A percentile compares a stretch with the other conserved stretches of the same genome.
These are phyloP conservation scores for Psophocarpus tetragonolobus DNA, from an alignment of 306 rosid species.

Conservation along the genomic window DNA sequence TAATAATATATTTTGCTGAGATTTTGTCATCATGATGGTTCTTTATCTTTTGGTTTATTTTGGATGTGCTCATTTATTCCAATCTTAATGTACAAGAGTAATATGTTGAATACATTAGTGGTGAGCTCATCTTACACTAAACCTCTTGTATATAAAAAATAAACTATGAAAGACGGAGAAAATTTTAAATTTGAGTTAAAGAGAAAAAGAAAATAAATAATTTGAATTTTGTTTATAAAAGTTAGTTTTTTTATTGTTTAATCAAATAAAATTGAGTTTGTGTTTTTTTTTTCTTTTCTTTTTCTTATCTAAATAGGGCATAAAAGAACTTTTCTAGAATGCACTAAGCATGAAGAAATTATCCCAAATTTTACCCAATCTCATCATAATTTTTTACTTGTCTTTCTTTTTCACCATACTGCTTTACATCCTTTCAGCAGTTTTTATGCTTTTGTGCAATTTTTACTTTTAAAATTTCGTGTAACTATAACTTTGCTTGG, in stretches of 20 bases:
- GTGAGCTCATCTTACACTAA: not conserved
- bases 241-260: not conserved
- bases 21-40: not conserved
- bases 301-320: not conserved
- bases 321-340: not conserved
- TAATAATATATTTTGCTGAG: constrained; percentile 25
- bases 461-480: not conserved
- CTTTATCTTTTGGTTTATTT: constrained; percentile 29
- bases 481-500: not conserved
- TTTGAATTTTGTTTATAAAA: not conserved
- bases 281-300: not conserved
- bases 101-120: not conserved
- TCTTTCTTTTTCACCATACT: not conserved
- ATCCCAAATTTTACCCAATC: not conserved
- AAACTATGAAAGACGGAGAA: not conserved
- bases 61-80: constrained; percentile 28
- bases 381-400: not conserved
- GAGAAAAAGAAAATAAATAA: not conserved
- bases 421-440: not conserved
- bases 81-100: constrained; percentile 17
- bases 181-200: not conserved
- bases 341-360: not conserved
- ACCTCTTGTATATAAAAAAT: not conserved
- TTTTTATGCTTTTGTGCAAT: not conserved
- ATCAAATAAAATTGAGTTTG: not conserved